Evolutionary conservation across 169 alveolate species (phyloP).

Genomic region (Eimeria brunetti): DNA sequence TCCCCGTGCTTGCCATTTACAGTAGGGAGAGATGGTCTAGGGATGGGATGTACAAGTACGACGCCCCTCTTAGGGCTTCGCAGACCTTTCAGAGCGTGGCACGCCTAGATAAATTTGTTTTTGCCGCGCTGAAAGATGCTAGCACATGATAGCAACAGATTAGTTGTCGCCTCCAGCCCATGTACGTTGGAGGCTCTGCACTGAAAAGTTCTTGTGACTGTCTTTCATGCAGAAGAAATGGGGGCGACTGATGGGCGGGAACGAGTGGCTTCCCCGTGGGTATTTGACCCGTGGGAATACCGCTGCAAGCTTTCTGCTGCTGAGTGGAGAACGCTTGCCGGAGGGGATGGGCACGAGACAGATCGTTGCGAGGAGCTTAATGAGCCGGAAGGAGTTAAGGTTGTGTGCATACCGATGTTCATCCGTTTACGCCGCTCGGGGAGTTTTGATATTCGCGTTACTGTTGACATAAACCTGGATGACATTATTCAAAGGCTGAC

Average conservation of each 20-base stretch:
- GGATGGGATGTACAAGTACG: slow-evolving; percentile 4
- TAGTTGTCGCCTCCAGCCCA: not conserved
- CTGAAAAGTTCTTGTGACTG: not conserved
- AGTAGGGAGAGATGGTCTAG: not conserved
- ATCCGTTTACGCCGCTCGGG: slow-evolving; percentile 72
- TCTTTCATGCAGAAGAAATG: slow-evolving; percentile 15
- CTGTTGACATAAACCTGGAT: slow-evolving; percentile 41
- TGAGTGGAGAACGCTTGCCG: slow-evolving; percentile 29
- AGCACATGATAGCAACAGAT: not conserved
- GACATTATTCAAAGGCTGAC: slow-evolving; percentile 58
- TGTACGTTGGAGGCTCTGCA: not conserved
- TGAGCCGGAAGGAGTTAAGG: not conserved
- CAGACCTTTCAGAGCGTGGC: not conserved
- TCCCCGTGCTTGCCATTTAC: slow-evolving; percentile 40
- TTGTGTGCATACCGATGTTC: slow-evolving; percentile 49
- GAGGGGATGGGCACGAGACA: not conserved
- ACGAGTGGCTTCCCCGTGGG: slow-evolving; percentile 18
- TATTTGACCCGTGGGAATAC: slow-evolving; percentile 45
- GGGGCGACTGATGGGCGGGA: slow-evolving; percentile 9
- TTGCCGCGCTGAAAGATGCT: not conserved
- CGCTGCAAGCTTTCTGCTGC: slow-evolving; percentile 5
- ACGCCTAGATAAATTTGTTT: not conserved
- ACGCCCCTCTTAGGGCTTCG: not conserved
- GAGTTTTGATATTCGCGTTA: slow-evolving; percentile 36
- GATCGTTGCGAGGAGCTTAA: not conserved